Evolutionary conservation across 208 protist species (phyloP), one percentile per base, ranked within the genome.

Genomic region (Wallacemonas collosoma): DNA sequence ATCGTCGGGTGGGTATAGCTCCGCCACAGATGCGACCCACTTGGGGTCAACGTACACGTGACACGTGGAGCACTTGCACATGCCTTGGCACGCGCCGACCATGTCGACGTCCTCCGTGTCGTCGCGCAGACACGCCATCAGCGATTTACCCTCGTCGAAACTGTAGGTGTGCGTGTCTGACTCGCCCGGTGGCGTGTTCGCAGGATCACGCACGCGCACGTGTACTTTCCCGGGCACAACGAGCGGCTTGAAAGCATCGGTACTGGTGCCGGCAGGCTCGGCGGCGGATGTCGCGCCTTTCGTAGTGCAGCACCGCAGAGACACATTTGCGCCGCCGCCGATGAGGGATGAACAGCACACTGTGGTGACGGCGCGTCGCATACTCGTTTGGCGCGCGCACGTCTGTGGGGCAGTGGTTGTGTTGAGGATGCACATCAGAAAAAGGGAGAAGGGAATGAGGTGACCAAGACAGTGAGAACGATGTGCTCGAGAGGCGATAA

Each of bases 121-220:
- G 11, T 87, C 85, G 35, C 98, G 93, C 48, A 96, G 87, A 11
- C 89, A 77, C 41, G 97, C 86, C 79, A 98, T 95, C 8, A 98
- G 61, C 5, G 81, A 88, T n/a, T 86, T 70, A 41, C 96, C 96
- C 9, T 51, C 47, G 14, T 51, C 47, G 47, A 51, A 51, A 14
- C 47, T 51, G 47, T 51, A 51, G 47, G 47, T 51, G 47, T 51
- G 14, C 47, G 47, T 51, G 47, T 51, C 47, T 8, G 47, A 14
- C 47, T 51, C 47, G 14, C 1, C 47, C 7, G 47, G 47, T 51
- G 47, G 47, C 47, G 47, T 51, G 47, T 44, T 44, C 12, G 43
- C 36, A 3, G 44, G 9, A 7, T 53, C 61, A 40, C 61, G 61
- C 3, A 67, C 44, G 12, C 26, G 14, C 9, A 64, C 58, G 36